phyloP scores from a whole-genome alignment of 2,329 filamentous ascomycete genomes.

The Exserohilum turcica region DNA sequence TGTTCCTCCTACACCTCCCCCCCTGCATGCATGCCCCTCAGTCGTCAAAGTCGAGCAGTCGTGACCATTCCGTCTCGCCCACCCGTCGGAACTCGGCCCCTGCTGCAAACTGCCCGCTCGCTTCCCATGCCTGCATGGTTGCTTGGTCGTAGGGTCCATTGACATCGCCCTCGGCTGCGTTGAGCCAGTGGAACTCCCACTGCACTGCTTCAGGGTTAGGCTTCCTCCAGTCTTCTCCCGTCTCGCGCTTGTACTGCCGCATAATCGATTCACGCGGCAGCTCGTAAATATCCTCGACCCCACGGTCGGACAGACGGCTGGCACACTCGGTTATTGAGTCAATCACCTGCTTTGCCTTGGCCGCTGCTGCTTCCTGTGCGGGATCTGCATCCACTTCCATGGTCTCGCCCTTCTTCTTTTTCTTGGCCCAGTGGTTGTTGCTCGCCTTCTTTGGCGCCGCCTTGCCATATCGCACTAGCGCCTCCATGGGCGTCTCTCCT shows the following conservation, averaged over 20 bases:
- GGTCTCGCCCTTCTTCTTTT: constrained; percentile 52
- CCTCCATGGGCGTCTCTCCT: constrained; percentile 86
- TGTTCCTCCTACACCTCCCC: neutral
- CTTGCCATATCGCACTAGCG: constrained; percentile 79
- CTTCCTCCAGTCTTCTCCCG: constrained; percentile 82
- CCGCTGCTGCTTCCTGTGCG: constrained; percentile 70
- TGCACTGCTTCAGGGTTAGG: constrained; percentile 52
- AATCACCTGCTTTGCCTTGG: constrained; percentile 72
- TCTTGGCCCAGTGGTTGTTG: constrained; percentile 52
- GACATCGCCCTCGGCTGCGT: constrained; percentile 77
- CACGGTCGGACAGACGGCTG: constrained; percentile 81
- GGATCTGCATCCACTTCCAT: constrained; percentile 72
- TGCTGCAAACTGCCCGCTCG: constrained; percentile 90
- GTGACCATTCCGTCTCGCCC: constrained; percentile 52
- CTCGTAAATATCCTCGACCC: constrained; percentile 90
- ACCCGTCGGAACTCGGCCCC: constrained; percentile 68
- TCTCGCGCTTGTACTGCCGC: constrained; percentile 81
- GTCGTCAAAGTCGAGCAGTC: constrained; percentile 47
- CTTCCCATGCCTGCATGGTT: constrained; percentile 90
- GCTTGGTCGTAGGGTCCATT: constrained; percentile 86
- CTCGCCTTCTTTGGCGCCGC: constrained; percentile 56
- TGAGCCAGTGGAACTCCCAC: constrained; percentile 95
- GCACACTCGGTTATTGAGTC: constrained; percentile 86
- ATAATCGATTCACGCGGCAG: constrained; percentile 81
- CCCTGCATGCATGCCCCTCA: too few relatives aligned